Percentiles rank a stretch among this genome's conserved stretches.
phyloP scores from a whole-genome alignment of 2,329 filamentous ascomycete species.

The Macroventuria anomochaeta region DNA sequence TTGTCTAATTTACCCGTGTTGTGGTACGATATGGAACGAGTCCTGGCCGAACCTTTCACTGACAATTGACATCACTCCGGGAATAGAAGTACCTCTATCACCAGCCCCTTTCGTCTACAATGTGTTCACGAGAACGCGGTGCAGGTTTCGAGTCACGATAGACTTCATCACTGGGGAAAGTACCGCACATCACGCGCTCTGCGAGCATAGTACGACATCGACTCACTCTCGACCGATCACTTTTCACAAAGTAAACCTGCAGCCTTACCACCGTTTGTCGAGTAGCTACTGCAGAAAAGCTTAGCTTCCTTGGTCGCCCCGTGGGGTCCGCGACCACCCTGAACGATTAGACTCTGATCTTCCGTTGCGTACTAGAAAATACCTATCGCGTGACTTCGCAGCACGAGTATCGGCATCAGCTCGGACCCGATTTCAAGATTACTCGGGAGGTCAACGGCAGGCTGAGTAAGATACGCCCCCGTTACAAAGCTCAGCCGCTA shows the following conservation, averaged over 20 bases:
- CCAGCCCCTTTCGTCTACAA: background rate
- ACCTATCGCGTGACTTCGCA: background rate
- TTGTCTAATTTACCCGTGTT: background rate
- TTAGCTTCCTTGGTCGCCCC: background rate
- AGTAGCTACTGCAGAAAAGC: background rate
- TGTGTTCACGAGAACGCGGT: background rate
- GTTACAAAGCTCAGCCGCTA: background rate
- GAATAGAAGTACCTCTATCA: background rate
- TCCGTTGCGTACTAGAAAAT: no score
- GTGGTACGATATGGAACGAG: background rate
- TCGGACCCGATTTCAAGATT: background rate
- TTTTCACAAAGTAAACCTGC: no score
- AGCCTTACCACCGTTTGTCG: no score
- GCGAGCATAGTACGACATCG: background rate
- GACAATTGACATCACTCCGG: background rate
- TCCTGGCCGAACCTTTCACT: background rate
- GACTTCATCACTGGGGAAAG: background rate
- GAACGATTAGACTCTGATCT: no score
- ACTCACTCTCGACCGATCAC: background rate
- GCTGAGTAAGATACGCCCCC: background rate
- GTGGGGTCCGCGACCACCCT: no score
- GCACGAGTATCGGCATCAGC: background rate
- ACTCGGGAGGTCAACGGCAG: background rate
- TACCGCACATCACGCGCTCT: background rate
- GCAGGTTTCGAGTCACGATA: background rate